phyloP scores from a whole-genome alignment of 2,329 filamentous ascomycete genomes.

The Leptosphaerulina australis region DNA sequence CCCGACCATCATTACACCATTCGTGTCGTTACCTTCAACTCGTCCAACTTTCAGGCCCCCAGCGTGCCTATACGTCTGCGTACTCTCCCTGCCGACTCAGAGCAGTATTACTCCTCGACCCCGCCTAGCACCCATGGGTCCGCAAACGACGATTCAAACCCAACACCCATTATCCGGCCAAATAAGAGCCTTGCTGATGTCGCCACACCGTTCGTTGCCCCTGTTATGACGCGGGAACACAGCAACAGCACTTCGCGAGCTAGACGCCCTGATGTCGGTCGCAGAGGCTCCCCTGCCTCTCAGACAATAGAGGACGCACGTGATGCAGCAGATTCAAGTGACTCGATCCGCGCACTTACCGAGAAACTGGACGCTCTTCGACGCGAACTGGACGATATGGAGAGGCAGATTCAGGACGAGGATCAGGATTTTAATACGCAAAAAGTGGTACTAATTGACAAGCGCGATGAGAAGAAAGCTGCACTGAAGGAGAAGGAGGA shows the following conservation, averaged over 20 bases:
- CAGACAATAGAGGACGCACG: constrained; percentile 47
- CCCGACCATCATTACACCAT: constrained; percentile 92
- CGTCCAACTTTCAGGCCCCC: constrained; percentile 89
- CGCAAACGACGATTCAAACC: constrained; percentile 50
- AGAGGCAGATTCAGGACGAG: constrained; percentile 69
- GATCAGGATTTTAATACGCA: constrained; percentile 58
- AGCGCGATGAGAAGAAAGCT: constrained; percentile 78
- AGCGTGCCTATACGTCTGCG: constrained; percentile 84
- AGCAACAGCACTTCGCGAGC: constrained; percentile 60
- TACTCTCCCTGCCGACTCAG: constrained; percentile 60
- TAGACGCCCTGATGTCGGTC: constrained; percentile 72
- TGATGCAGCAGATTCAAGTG: constrained; percentile 46
- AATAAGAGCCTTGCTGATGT: constrained; percentile 64
- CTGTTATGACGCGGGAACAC: constrained; percentile 69
- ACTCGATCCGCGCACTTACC: constrained; percentile 73
- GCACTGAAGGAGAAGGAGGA: constrained; percentile 89
- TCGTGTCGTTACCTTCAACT: constrained; percentile 87
- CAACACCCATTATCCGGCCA: constrained; percentile 59
- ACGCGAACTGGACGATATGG: constrained; percentile 80
- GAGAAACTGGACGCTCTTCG: constrained; percentile 79
- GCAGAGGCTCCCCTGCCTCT: constrained; percentile 76
- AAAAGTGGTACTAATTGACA: constrained; percentile 65
- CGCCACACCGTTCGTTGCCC: constrained; percentile 65
- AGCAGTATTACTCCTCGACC: constrained; percentile 57
- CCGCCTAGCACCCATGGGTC: constrained; percentile 55